Evolutionary conservation across 1,284 basidiomycete genomes (phyloP).

Genomic region (Trametes hirsuta): DNA sequence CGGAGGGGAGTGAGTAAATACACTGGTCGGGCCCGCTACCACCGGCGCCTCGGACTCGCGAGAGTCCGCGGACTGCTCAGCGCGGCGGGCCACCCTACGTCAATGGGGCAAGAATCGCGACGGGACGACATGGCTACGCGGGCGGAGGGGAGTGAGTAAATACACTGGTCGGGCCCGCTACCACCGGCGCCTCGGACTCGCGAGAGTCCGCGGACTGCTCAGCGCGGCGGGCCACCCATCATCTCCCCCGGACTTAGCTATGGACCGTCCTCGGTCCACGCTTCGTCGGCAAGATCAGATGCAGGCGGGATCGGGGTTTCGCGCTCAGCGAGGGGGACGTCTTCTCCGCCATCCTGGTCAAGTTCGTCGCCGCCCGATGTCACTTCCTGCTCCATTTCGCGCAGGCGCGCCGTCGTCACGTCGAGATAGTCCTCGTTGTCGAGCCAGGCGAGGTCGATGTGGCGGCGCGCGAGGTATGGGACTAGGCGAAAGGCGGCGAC

Average conservation of each 20-base stretch:
- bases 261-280: slow-evolving; percentile 8
- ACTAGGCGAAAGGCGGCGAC: slow-evolving; percentile 39
- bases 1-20: no score
- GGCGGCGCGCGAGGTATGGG: slow-evolving; percentile 31
- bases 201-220: background rate
- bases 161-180: background rate
- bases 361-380: no score
- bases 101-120: background rate
- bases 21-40: background rate
- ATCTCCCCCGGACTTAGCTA: slow-evolving; percentile 7
- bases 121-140: background rate
- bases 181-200: background rate
- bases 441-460: background rate
- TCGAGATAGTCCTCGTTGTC: background rate
- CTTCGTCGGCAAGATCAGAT: background rate
- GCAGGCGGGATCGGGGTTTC: background rate
- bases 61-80: background rate
- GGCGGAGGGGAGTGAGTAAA: background rate
- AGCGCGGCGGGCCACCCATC: background rate
- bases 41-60: background rate
- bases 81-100: background rate
- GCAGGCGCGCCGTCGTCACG: slow-evolving; percentile 5
- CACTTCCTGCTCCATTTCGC: slow-evolving; percentile 11
- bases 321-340: background rate
- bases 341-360: background rate